Base-by-base conservation (phyloP, 345 rosid genomes). In the Mallotus nudiflorus region DNA sequence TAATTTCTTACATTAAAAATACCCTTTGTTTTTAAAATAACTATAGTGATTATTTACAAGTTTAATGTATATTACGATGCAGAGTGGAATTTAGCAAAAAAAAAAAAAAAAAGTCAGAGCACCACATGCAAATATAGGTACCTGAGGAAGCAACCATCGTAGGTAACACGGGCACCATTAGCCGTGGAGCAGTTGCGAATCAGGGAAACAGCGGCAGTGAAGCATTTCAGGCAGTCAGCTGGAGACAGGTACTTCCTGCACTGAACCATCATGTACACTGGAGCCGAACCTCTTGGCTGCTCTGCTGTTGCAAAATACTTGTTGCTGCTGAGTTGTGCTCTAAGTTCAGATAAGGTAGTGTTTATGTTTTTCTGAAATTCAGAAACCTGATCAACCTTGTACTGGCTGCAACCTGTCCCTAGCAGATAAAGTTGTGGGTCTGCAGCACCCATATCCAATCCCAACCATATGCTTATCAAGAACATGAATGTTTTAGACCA, bases 81-180 rank as follows among this genome's bases (percentile, higher is more conserved):
- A n/a, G n/a, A n/a, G n/a, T n/a, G n/a, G n/a, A n/a, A 42, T 42
- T 42, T 42, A 42, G 45, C 7, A 42, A 42, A 42, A 13, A 0
- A 46, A 46, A 46, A n/a, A 50, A n/a, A 1, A 50, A 19, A 25
- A 19, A 15, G n/a, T n/a, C n/a, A n/a, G n/a, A n/a, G n/a, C n/a
- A n/a, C n/a, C n/a, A n/a, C n/a, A n/a, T n/a, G n/a, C n/a, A n/a
- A n/a, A n/a, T n/a, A 22, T 10, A 5, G 50, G 2, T 65, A 83
- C 86, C 86, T 77, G 19, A 83, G 71, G 49, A 50, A 83, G 68
- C 86, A 83, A 33, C 80, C 86, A 31, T 80, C 79, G 22, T 77
- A 77, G 61, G 77, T 14, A 22, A 80, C 83, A 24, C 86, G 82
- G 24, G 76, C 86, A 20, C 86, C 86, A 25, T 79, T 77, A 28